Base-by-base conservation (phyloP, 768 basidiomycete species). In the Suillus luteus region DNA sequence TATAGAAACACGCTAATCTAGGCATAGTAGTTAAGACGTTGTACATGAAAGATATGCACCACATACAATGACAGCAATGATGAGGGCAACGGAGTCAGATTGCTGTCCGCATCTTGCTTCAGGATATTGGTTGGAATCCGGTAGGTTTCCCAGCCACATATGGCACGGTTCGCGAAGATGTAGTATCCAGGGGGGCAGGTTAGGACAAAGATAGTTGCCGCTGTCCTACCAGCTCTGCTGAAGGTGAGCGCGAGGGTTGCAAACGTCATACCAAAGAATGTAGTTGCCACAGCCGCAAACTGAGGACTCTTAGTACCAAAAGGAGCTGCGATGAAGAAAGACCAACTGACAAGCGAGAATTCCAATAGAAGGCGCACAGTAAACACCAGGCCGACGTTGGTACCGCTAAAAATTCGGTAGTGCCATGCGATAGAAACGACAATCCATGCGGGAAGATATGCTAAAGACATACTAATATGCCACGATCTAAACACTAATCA, bases 391-490 rank as follows among this genome's bases (percentile, higher is more conserved):
- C 83, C 85, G 19, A 78, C 79, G 65, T 81, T 86, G 0, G 90
- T 88, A 49, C 77, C 76, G 11, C 81, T 77, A 71, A 90, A 93
- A n/a, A 93, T 85, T 27, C 81, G 83, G 66, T 76, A 82, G 69
- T 85, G 85, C 89, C 90, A 93, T 38, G 82, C 76, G 38, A 90
- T 68, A 19, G 84, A 77, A 24, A 91, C 84, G 51, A 87, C 80
- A 54, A 92, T 77, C 91, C 92, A 93, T 1, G 87, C 89, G 1
- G 91, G 91, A 31, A 93, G 82, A 70, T 93, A 93, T 1, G 83
- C 81, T 4, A 88, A 66, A 3, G 86, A 88, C 49, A 88, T 78
- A 66, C 86, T 85, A 46, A 86, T 24, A 68, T 92, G 88, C 92
- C 92, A 93, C 3, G 79, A 81, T 52, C 79, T 81, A 40, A 1